These are phyloP conservation scores for Oryza glumipatula DNA, from an alignment of 176 grass and related monocot genomes.

Conservation along the genomic window DNA sequence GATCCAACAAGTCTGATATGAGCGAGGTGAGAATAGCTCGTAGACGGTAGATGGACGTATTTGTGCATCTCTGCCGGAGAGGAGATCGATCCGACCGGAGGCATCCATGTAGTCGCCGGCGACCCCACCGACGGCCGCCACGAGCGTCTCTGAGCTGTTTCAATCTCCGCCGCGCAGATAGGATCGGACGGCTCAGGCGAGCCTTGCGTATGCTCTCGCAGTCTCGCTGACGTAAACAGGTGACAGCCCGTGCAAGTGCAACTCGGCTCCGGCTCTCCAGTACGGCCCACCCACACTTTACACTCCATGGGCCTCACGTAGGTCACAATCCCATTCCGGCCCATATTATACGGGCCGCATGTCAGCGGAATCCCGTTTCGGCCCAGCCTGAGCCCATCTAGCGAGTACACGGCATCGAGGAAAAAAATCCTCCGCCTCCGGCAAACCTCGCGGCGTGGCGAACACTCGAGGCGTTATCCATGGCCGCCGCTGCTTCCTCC, in stretches of 20 bases:
- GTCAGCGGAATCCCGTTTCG: no score
- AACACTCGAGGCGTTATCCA: conserved; percentile 36
- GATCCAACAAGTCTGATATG: not conserved
- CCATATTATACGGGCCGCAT: no score
- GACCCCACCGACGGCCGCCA: not conserved
- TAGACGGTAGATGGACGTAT: not conserved
- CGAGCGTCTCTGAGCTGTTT: not conserved
- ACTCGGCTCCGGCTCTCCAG: no score
- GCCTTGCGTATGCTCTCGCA: not conserved
- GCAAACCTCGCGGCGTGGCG: not conserved
- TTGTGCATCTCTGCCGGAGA: not conserved
- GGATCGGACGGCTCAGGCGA: not conserved
- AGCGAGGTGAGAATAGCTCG: not conserved
- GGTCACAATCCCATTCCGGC: no score
- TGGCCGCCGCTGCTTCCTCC: conserved; percentile 27
- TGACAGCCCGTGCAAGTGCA: no score
- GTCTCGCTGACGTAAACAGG: not conserved
- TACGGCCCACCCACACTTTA: no score
- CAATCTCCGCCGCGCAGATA: not conserved
- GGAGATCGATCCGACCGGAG: no score
- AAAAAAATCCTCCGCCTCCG: conserved; percentile 16
- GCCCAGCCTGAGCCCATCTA: no score
- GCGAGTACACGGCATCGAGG: not conserved
- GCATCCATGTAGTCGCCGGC: not conserved
- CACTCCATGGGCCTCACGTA: no score